A percentile compares a stretch with the other conserved stretches of the same genome.
phyloP scores from a whole-genome alignment of 495 filamentous ascomycete species.

The Neurospora pannonica region DNA sequence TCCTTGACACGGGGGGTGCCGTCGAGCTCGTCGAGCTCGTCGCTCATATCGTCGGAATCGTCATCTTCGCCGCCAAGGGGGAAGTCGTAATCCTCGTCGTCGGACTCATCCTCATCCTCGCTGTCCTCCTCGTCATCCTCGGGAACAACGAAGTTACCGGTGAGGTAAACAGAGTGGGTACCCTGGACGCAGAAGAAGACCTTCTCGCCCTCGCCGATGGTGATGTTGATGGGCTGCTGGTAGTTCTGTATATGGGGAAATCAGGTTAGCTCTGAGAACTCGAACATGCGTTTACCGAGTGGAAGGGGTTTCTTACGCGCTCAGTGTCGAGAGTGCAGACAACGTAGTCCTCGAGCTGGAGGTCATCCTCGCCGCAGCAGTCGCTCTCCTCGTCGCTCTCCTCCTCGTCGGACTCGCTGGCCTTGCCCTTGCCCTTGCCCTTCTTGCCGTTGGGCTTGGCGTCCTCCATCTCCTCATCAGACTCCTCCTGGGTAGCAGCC shows the following conservation, averaged over 20 bases:
- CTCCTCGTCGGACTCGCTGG: conserved; percentile 54
- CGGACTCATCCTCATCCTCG: conserved; percentile 55
- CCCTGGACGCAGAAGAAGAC: conserved; percentile 88
- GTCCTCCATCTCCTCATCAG: conserved; percentile 49
- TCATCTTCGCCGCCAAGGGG: conserved; percentile 56
- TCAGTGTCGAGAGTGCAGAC: conserved; percentile 89
- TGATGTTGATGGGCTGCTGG: conserved; percentile 93
- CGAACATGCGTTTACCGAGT: background rate
- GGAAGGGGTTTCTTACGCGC: conserved; percentile 22
- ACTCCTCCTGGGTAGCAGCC: conserved; percentile 49
- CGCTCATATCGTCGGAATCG: conserved; percentile 63
- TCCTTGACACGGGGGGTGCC: conserved; percentile 76
- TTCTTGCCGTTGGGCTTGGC: conserved; percentile 46
- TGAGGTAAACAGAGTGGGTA: conserved; percentile 82
- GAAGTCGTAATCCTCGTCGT: conserved; percentile 71
- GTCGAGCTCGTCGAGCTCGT: conserved; percentile 75
- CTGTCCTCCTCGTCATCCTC: conserved; percentile 38
- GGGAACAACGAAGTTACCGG: conserved; percentile 80
- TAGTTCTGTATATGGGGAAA: conserved; percentile 50
- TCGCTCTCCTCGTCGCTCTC: conserved; percentile 42
- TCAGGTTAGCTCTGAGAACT: background rate
- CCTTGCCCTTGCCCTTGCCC: conserved; percentile 66
- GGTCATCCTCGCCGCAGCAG: conserved; percentile 44
- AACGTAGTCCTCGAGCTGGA: conserved; percentile 76
- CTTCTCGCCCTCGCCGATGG: conserved; percentile 71